These are phyloP conservation scores for Trichosporon sp. DNA, from an alignment of 1,284 basidiomycete genomes.

Conservation along the genomic window DNA sequence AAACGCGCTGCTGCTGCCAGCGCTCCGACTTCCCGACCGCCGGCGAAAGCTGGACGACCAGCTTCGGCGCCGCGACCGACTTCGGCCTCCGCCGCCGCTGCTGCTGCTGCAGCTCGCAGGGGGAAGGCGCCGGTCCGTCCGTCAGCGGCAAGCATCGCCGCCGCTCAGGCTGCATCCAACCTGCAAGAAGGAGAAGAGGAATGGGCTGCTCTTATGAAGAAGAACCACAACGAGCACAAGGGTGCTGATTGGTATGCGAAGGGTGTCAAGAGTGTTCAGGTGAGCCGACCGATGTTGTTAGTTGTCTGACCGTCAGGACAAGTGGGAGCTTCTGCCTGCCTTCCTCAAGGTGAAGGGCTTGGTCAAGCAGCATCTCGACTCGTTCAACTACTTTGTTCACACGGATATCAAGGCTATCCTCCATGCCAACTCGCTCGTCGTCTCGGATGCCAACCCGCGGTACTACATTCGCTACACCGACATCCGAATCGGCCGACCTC, in stretches of 20 bases:
- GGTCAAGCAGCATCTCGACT: constrained; percentile 99
- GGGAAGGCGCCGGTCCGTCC: constrained; percentile 26
- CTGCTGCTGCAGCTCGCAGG: constrained; percentile 18
- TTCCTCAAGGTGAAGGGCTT: constrained; percentile 94
- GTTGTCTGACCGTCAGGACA: constrained; percentile 60
- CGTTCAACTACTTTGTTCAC: constrained; percentile 99
- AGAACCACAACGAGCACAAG: constrained; percentile 29
- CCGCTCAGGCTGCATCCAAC: constrained; percentile 11
- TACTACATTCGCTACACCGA: constrained; percentile 98
- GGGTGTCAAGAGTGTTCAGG: constrained; percentile 53
- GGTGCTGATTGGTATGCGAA: constrained; percentile 45
- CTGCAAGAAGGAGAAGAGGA: constrained; percentile 36
- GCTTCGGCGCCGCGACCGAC: constrained; percentile 7
- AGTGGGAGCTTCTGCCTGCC: constrained; percentile 92
- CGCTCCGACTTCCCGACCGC: background rate
- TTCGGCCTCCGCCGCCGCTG: constrained; percentile 4
- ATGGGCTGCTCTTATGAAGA: constrained; percentile 45
- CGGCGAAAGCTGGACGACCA: background rate
- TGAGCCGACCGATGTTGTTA: constrained; percentile 22
- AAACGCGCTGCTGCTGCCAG: constrained; percentile 1
- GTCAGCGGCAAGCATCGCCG: background rate
- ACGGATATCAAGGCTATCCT: constrained; percentile 96
- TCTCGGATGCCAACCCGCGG: constrained; percentile 92
- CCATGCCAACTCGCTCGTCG: constrained; percentile 84
- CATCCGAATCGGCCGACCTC: constrained; percentile 85